These are phyloP conservation scores for Amoebophrya sp. DNA, from an alignment of 169 alveolate genomes.

Conservation along the genomic window DNA sequence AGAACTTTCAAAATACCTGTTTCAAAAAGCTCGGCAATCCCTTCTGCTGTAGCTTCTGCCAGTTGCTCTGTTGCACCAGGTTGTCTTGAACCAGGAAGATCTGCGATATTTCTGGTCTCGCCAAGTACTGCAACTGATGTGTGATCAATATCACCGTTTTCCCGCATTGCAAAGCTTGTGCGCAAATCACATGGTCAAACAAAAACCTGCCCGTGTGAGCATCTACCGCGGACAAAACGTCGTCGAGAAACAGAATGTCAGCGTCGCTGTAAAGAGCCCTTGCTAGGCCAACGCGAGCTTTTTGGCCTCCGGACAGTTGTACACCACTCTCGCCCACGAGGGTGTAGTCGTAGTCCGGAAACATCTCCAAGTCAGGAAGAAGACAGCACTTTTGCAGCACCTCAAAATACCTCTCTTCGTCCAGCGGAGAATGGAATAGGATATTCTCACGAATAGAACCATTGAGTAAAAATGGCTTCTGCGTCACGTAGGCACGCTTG, in stretches of 20 bases:
- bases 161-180: neutral
- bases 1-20: too few species aligned
- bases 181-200: slow-evolving; percentile 26
- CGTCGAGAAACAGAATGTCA: slow-evolving; percentile 39
- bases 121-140: slow-evolving; percentile 43
- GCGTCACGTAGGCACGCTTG: neutral
- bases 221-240: slow-evolving; percentile 45
- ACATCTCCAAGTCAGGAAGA: neutral
- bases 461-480: neutral
- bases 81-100: neutral
- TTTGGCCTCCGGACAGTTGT: slow-evolving; percentile 48
- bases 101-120: neutral
- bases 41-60: neutral
- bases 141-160: slow-evolving; percentile 39
- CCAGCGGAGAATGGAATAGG: neutral
- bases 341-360: slow-evolving; percentile 31
- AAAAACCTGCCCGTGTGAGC: slow-evolving; percentile 44
- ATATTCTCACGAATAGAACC: neutral
- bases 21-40: neutral
- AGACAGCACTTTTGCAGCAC: neutral
- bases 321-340: slow-evolving; percentile 46
- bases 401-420: neutral
- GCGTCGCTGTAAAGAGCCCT: slow-evolving; percentile 41
- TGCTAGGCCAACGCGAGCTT: slow-evolving; percentile 47
- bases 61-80: neutral